Percentiles rank a stretch among this genome's conserved stretches.
Evolutionary conservation across 139 green algal genomes (phyloP).

Genomic region (Helicosporidium sp.): DNA sequence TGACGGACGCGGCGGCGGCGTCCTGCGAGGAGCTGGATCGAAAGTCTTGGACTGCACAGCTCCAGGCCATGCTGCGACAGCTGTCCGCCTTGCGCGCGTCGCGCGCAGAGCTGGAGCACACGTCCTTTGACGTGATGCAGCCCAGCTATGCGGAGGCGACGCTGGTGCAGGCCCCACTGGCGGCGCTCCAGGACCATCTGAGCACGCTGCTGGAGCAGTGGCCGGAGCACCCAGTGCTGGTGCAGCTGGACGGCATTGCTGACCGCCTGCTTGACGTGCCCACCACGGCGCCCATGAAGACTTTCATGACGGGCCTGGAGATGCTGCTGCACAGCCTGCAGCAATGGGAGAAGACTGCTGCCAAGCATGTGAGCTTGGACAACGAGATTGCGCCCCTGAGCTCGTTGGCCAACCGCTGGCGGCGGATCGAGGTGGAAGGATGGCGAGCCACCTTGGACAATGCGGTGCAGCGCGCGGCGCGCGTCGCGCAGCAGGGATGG

Average conservation of each 20-base stretch:
- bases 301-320: slow-evolving; percentile 74
- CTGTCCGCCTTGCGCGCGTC: no score
- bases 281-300: slow-evolving; percentile 48
- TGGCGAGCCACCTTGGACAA: slow-evolving; percentile 68
- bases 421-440: slow-evolving; percentile 62
- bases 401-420: slow-evolving; percentile 65
- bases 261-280: slow-evolving; percentile 53
- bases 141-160: slow-evolving; percentile 46
- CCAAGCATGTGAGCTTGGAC: slow-evolving; percentile 57
- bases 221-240: slow-evolving; percentile 77
- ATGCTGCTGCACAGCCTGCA: slow-evolving; percentile 72
- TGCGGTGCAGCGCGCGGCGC: no score
- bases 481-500: no score
- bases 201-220: slow-evolving; percentile 65
- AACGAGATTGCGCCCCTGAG: slow-evolving; percentile 38
- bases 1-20: no score
- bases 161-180: slow-evolving; percentile 48
- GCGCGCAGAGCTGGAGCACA: no score
- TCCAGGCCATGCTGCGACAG: no score
- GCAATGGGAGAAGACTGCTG: slow-evolving; percentile 85
- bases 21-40: no score
- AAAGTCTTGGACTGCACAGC: no score
- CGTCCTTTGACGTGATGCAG: no score
- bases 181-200: slow-evolving; percentile 32
- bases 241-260: no score